Evolutionary conservation across 1,284 basidiomycete genomes (phyloP).

Genomic region (Malassezia furfur): DNA sequence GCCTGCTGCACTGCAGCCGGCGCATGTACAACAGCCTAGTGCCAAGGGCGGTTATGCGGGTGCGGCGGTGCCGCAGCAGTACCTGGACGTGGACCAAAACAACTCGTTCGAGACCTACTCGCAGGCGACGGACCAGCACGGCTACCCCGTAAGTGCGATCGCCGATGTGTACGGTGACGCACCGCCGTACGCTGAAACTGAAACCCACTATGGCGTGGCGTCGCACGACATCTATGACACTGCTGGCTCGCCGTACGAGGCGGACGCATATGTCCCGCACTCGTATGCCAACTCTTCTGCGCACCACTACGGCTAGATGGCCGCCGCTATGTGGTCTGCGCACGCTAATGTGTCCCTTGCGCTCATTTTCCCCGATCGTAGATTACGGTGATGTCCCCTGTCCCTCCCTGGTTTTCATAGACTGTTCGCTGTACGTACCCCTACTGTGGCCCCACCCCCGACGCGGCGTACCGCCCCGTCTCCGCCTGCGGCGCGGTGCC

Average conservation of each 20-base stretch:
- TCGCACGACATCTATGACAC: neutral
- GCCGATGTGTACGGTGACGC: conserved; percentile 4
- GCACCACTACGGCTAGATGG: too few species aligned
- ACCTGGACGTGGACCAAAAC: neutral
- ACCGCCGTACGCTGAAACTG: neutral
- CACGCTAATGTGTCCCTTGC: too few species aligned
- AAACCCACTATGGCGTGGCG: neutral
- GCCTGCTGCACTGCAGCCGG: too few species aligned
- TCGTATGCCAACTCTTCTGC: neutral
- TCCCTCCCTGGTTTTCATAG: too few species aligned
- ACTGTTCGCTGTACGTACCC: neutral
- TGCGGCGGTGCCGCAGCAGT: neutral
- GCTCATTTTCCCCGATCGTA: too few species aligned
- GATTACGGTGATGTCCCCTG: too few species aligned
- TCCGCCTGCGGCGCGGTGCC: neutral
- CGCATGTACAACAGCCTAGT: too few species aligned
- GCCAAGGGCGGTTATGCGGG: neutral
- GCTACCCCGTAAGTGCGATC: neutral
- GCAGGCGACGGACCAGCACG: neutral
- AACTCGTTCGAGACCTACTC: neutral
- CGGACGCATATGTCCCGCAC: neutral
- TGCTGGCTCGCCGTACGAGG: neutral
- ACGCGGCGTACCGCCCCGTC: too few species aligned
- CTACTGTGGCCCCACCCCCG: too few species aligned
- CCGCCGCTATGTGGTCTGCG: too few species aligned